Evolutionary conservation across 352 stramenopile genomes (phyloP).

Genomic region (Phytopythium mirpurense): DNA sequence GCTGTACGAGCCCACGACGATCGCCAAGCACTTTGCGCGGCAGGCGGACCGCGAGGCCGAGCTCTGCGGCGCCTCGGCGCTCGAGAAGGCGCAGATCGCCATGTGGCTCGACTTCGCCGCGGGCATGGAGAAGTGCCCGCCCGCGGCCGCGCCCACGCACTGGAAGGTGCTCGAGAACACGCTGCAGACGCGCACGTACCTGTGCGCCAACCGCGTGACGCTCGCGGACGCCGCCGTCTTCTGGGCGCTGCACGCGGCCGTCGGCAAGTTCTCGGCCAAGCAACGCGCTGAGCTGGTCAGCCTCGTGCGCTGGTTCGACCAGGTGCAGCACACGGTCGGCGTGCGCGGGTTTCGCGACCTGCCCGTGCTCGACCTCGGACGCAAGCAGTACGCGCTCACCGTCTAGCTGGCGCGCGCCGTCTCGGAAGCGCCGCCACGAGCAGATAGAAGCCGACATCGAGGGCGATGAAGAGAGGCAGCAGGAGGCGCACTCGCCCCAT

Average conservation of each 20-base stretch:
- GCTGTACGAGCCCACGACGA: conserved; percentile 66
- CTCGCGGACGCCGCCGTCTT: conserved; percentile 79
- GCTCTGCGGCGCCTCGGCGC: conserved; percentile 42
- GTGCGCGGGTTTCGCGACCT: conserved; percentile 77
- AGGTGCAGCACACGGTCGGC: conserved; percentile 80
- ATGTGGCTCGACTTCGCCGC: conserved; percentile 76
- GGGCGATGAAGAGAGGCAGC: background rate
- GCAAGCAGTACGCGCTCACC: conserved; percentile 52
- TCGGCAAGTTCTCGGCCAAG: conserved; percentile 26
- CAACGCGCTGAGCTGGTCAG: conserved; percentile 48
- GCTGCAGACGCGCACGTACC: conserved; percentile 57
- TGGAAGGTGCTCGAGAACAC: conserved; percentile 59
- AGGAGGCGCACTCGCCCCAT: too few relatives aligned
- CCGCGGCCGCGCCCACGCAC: conserved; percentile 29
- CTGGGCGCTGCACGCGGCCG: conserved; percentile 42
- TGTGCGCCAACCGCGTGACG: conserved; percentile 64
- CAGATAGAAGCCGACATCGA: background rate
- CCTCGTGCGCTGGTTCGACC: conserved; percentile 82
- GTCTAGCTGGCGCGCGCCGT: conserved; percentile 64
- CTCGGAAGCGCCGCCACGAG: conserved; percentile 29
- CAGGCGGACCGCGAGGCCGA: conserved; percentile 70
- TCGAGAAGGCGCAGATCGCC: conserved; percentile 68
- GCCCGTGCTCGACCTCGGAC: conserved; percentile 49
- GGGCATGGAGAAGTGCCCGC: conserved; percentile 35
- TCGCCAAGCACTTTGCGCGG: conserved; percentile 74